Evolutionary conservation across 1,284 basidiomycete genomes (phyloP).

Genomic region (Apiotrichum montevideense): DNA sequence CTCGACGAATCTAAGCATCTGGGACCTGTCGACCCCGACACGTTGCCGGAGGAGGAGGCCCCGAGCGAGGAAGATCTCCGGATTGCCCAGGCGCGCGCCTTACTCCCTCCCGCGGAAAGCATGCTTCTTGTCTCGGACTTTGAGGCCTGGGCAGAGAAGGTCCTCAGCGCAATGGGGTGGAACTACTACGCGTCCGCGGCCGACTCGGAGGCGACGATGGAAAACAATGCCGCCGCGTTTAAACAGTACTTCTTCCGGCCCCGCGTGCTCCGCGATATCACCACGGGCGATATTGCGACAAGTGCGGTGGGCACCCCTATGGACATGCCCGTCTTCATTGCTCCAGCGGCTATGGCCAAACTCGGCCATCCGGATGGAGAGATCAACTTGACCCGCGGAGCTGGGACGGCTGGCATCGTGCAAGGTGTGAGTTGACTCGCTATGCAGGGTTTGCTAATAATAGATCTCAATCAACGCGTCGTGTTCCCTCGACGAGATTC

Average conservation of each 20-base stretch:
- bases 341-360: constrained; percentile 75
- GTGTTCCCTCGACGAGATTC: constrained; percentile 52
- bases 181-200: constrained; percentile 53
- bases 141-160: constrained; percentile 48
- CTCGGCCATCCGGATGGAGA: constrained; percentile 85
- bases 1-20: constrained; percentile 58
- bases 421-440: constrained; percentile 59
- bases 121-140: constrained; percentile 72
- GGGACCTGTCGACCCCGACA: constrained; percentile 58
- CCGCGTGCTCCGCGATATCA: constrained; percentile 39
- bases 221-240: constrained; percentile 51
- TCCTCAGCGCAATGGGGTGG: constrained; percentile 51
- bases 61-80: constrained; percentile 61
- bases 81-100: constrained; percentile 57
- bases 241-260: constrained; percentile 54
- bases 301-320: constrained; percentile 67
- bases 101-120: constrained; percentile 57
- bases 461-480: constrained; percentile 47
- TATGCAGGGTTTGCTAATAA: constrained; percentile 19
- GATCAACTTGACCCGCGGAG: constrained; percentile 71
- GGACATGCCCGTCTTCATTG: constrained; percentile 74
- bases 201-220: constrained; percentile 50
- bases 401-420: constrained; percentile 63
- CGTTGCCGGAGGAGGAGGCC: constrained; percentile 48
- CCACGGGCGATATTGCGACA: constrained; percentile 28